Percentiles rank a stretch among this genome's conserved stretches.
Evolutionary conservation across 2,329 filamentous ascomycete species (phyloP).

Genomic region (Microdochium nivale): DNA sequence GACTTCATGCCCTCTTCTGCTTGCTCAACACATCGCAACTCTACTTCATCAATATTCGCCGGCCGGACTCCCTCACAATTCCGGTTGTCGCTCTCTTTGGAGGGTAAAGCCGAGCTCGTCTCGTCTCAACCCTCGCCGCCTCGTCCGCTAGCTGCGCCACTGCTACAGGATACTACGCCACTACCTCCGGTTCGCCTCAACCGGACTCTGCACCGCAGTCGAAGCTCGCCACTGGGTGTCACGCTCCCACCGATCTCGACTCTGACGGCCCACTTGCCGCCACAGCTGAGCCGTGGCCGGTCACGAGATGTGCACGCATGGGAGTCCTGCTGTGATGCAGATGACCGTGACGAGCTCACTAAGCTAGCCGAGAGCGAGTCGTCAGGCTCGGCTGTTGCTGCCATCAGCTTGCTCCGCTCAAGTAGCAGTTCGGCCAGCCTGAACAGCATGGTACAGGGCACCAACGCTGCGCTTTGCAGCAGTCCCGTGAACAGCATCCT

Average conservation of each 20-base stretch:
- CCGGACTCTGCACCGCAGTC: slow-evolving; percentile 57
- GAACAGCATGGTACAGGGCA: slow-evolving; percentile 23
- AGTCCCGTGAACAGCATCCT: slow-evolving; percentile 19
- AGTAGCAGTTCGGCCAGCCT: slow-evolving; percentile 45
- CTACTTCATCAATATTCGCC: slow-evolving; percentile 25
- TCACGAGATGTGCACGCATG: slow-evolving; percentile 83
- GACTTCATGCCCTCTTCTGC: slow-evolving; percentile 34
- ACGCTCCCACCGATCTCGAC: slow-evolving; percentile 49
- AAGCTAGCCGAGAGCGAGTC: slow-evolving; percentile 74
- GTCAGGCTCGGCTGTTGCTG: slow-evolving; percentile 70
- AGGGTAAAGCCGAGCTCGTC: slow-evolving; percentile 84
- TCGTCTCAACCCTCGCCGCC: slow-evolving; percentile 63
- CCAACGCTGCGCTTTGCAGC: slow-evolving; percentile 21
- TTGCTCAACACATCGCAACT: slow-evolving; percentile 26
- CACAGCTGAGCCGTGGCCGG: slow-evolving; percentile 55
- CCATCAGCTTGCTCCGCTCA: slow-evolving; percentile 73
- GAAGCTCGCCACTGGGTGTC: slow-evolving; percentile 54
- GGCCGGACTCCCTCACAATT: slow-evolving; percentile 46
- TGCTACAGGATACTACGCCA: slow-evolving; percentile 32
- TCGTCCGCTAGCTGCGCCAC: slow-evolving; percentile 34
- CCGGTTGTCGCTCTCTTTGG: slow-evolving; percentile 73
- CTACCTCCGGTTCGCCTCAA: slow-evolving; percentile 37
- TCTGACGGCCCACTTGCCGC: slow-evolving; percentile 42
- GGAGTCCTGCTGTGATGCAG: slow-evolving; percentile 83
- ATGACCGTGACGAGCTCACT: slow-evolving; percentile 68